Evolutionary conservation across 352 stramenopile genomes (phyloP).

Genomic region (Phytopythium litorale): DNA sequence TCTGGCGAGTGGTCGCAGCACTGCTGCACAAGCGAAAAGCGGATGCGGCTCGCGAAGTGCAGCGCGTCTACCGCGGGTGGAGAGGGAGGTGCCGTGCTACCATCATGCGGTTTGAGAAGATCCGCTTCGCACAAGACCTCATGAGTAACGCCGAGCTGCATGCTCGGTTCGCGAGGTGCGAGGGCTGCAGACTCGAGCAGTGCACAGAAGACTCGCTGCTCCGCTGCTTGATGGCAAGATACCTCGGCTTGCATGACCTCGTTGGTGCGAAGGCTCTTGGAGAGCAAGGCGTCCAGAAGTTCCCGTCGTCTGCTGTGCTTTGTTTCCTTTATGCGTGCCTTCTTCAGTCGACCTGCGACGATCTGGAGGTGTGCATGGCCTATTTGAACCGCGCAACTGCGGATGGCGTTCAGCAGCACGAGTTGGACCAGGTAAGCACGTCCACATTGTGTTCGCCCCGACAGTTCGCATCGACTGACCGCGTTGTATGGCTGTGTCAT

Average conservation of each 20-base stretch:
- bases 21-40: constrained; percentile 26
- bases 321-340: constrained; percentile 38
- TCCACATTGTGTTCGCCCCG: neutral
- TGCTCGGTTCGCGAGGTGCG: constrained; percentile 15
- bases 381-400: constrained; percentile 22
- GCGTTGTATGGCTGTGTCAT: neutral
- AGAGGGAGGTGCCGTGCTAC: constrained; percentile 22
- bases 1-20: constrained; percentile 40
- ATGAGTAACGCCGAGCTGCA: constrained; percentile 18
- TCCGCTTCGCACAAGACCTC: constrained; percentile 28
- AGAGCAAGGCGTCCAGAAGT: constrained; percentile 32
- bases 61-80: constrained; percentile 37
- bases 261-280: constrained; percentile 27
- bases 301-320: constrained; percentile 33
- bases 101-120: constrained; percentile 34
- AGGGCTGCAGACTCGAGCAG: constrained; percentile 18
- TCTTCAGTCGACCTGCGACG: constrained; percentile 37
- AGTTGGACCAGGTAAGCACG: constrained; percentile 28
- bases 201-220: constrained; percentile 43
- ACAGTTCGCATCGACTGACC: neutral
- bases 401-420: constrained; percentile 18
- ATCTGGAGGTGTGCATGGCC: constrained; percentile 29
- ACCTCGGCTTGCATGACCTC: constrained; percentile 45
- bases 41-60: constrained; percentile 25
- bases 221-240: constrained; percentile 46